These are phyloP conservation scores for Hordeum pubiflorum DNA, from an alignment of 202 grass and related monocot genomes.

Conservation along the genomic window DNA sequence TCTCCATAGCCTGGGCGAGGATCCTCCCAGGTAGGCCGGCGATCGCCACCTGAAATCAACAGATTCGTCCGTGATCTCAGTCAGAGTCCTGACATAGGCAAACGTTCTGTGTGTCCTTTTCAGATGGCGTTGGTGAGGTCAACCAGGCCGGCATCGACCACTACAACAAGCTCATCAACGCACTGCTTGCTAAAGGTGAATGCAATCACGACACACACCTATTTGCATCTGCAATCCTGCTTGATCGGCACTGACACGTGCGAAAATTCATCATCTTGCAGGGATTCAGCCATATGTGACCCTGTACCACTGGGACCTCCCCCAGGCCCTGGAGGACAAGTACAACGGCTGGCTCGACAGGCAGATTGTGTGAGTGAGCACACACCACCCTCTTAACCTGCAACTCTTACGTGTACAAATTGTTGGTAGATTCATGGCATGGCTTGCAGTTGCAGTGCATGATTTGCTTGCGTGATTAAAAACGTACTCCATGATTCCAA, in stretches of 20 bases:
- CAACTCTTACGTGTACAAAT: neutral
- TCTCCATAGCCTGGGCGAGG: conserved; percentile 84
- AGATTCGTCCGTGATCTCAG: neutral
- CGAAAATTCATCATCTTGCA: conserved; percentile 20
- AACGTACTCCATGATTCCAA: too few species aligned
- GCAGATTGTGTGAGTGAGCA: conserved; percentile 71
- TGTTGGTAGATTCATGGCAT: neutral
- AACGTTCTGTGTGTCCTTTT: neutral
- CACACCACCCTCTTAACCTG: neutral
- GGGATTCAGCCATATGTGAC: conserved; percentile 81
- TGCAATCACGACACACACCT: too few species aligned
- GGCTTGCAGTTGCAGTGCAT: neutral
- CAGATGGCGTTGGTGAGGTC: conserved; percentile 70
- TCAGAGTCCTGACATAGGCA: neutral
- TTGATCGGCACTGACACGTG: neutral
- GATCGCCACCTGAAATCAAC: neutral
- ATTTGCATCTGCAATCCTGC: neutral
- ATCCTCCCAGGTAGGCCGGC: conserved; percentile 43
- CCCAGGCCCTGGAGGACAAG: conserved; percentile 67
- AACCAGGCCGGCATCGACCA: conserved; percentile 87
- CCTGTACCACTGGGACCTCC: conserved; percentile 90
- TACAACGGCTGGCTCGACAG: conserved; percentile 72
- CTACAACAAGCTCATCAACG: conserved; percentile 80
- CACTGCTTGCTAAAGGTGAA: conserved; percentile 75
- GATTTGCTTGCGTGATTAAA: neutral